These are phyloP conservation scores for Pyrrhoderma noxium DNA, from an alignment of 1,284 basidiomycete genomes.

Conservation along the genomic window DNA sequence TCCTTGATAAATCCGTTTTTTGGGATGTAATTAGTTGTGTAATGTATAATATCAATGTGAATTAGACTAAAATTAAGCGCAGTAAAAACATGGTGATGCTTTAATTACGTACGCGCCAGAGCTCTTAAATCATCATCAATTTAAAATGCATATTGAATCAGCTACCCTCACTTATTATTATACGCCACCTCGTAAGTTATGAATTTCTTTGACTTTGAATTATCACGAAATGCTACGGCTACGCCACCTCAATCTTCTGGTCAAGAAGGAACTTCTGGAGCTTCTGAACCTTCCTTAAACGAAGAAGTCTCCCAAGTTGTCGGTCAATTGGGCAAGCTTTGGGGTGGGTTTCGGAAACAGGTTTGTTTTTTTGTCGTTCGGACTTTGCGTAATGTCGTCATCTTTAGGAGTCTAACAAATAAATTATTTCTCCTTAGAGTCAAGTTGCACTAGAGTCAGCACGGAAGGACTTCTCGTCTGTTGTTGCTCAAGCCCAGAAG, in stretches of 20 bases:
- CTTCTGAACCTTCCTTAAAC: conserved; percentile 59
- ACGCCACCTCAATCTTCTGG: conserved; percentile 33
- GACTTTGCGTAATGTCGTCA: no score
- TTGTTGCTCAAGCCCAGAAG: conserved; percentile 76
- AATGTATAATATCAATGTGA: no score
- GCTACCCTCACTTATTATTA: no score
- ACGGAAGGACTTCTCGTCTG: conserved; percentile 70
- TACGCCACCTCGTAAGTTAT: conserved; percentile 32
- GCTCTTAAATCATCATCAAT: no score
- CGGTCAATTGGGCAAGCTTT: conserved; percentile 75
- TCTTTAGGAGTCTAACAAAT: no score
- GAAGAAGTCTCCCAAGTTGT: conserved; percentile 85
- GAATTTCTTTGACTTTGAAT: conserved; percentile 70
- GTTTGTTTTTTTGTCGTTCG: conserved; percentile 35
- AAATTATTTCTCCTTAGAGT: conserved; percentile 42
- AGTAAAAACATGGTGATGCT: no score
- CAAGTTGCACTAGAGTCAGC: conserved; percentile 66
- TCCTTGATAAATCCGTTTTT: no score
- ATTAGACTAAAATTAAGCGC: no score
- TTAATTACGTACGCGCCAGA: no score
- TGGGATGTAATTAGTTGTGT: no score
- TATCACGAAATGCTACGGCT: conserved; percentile 35
- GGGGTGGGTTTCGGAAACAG: conserved; percentile 86
- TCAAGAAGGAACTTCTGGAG: conserved; percentile 17
- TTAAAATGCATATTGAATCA: no score